A percentile compares a stretch with the other conserved stretches of the same genome.
Evolutionary conservation across 2,329 filamentous ascomycete genomes (phyloP).

Genomic region (Aspergillus fischeri): DNA sequence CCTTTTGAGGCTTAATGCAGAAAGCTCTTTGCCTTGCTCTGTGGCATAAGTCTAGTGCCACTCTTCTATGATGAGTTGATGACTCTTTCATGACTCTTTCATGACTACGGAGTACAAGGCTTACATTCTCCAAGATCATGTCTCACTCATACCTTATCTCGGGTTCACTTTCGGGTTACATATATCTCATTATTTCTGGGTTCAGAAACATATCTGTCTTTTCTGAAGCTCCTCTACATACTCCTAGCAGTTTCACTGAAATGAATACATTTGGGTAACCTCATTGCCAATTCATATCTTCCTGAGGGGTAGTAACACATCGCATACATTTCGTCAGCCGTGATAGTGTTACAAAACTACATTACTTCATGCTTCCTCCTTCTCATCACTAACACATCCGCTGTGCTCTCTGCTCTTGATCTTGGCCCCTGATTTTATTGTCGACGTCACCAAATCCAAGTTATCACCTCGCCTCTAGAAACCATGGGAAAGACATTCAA

Average conservation of each 20-base stretch:
- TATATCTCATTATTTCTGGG: slow-evolving; percentile 1
- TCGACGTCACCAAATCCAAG: background rate
- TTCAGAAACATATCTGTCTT: background rate
- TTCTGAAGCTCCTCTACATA: background rate
- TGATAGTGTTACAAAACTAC: background rate
- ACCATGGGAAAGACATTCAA: slow-evolving; percentile 47
- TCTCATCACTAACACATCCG: background rate
- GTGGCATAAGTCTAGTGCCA: background rate
- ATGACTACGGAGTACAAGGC: background rate
- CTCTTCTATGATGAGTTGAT: slow-evolving; percentile 4
- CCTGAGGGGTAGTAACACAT: background rate
- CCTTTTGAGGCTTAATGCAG: slow-evolving; percentile 30
- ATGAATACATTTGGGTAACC: background rate
- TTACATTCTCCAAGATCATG: background rate
- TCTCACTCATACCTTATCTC: background rate
- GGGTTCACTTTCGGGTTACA: slow-evolving; percentile 6
- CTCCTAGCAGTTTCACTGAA: background rate
- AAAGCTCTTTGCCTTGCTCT: background rate
- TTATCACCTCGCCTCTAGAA: slow-evolving; percentile 1
- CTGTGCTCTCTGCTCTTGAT: background rate
- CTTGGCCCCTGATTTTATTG: background rate
- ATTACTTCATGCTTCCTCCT: background rate
- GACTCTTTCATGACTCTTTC: slow-evolving; percentile 3
- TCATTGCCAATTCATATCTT: background rate
- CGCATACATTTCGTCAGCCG: background rate